Evolutionary conservation across 306 rosid genomes (phyloP), one percentile per base, ranked within the genome.

Genomic region (Macrotyloma uniflorum): DNA sequence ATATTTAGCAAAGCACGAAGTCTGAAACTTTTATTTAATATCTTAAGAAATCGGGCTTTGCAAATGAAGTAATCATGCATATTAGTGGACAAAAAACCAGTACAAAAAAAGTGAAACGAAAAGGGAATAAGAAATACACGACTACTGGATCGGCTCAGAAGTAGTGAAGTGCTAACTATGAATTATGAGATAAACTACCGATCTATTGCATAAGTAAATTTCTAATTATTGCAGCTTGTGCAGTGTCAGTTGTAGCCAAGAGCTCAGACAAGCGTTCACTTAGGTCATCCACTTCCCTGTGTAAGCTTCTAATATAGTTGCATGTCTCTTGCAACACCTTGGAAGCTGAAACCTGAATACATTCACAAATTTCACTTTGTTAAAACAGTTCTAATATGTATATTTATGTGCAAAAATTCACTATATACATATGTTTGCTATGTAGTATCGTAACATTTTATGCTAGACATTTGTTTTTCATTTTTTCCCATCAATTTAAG

Each of bases 171-270:
- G 22, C 53, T 66, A 76, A 76, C 30, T 75, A 68, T 5, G 26
- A 58, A 26, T 23, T 14, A 19, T 13, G 47, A 0, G 28, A 70
- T 24, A 70, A 33, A 71, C 20, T 47, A 20, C 13, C 12, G 62
- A 61, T 80, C 79, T 90, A 93, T 83, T 91, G 91, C 88, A 75
- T 70, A 33, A 93, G 93, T 73, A 93, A 87, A 47, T 83, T 93
- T 84, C 98, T 90, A 79, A 93, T 93, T 6, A 93, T 86, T 20
- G 92, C 98, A 72, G 98, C 98, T 82, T 93, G 98, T 68, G 96
- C 98, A 20, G 88, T 80, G 83, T 93, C 98, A 6, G 91, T 86
- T 13, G 96, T 88, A 4, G 89, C 93, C 86, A 93, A 80, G 2
- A 93, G 86, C 91, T 89, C 93, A 16, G 97, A 86, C 30, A 93